Conservation (phyloP, 371 early-diverging fungal species). For the Rhizopus sp. region DNA sequence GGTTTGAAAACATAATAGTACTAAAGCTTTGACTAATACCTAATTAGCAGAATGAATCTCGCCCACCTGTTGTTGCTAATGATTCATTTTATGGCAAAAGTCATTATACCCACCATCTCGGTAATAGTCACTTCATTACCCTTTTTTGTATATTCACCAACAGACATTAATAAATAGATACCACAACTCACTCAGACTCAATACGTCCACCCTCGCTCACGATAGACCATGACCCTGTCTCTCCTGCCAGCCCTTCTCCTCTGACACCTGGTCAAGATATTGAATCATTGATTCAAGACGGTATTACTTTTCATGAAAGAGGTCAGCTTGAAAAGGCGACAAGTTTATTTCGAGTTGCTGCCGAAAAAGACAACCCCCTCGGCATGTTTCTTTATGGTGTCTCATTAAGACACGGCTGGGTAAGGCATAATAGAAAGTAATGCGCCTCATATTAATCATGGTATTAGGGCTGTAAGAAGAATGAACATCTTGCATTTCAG, state of each 20-base stretch:
- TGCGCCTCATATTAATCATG: neutral
- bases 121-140: conserved; percentile 1
- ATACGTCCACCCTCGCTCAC: conserved; percentile 16
- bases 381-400: conserved; percentile 85
- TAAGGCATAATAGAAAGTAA: conserved; percentile 5
- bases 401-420: conserved; percentile 84
- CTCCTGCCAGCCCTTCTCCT: conserved; percentile 12
- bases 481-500: conserved; percentile 65
- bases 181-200: neutral
- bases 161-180: neutral
- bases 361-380: conserved; percentile 65
- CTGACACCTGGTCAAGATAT: conserved; percentile 9
- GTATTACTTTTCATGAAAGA: conserved; percentile 68
- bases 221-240: conserved; percentile 10
- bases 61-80: neutral
- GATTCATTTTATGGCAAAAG: conserved; percentile 2
- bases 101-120: conserved; percentile 14
- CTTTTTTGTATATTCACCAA: neutral
- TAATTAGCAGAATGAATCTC: neutral
- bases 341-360: conserved; percentile 70
- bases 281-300: conserved; percentile 45
- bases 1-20: conserved; percentile 6
- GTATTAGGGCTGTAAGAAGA: conserved; percentile 66
- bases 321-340: conserved; percentile 74
- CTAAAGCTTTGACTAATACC: neutral